Percentiles rank a stretch among this genome's conserved stretches.
These are phyloP conservation scores for Mycena maculata DNA, from an alignment of 768 basidiomycete species.

Conservation along the genomic window DNA sequence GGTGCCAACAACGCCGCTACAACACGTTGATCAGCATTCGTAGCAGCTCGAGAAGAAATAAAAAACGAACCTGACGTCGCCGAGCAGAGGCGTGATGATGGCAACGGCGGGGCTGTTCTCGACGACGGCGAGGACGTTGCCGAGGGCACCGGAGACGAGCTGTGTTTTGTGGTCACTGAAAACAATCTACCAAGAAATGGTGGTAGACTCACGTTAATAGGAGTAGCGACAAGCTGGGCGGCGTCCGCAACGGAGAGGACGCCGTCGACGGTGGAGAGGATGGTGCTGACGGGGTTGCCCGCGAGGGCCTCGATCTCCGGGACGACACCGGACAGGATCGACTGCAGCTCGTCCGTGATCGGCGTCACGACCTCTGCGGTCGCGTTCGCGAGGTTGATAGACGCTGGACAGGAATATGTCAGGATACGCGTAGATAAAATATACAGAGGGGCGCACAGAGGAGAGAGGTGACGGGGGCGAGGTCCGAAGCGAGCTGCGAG, in stretches of 20 bases:
- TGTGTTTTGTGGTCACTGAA: background rate
- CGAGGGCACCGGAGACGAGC: conserved; percentile 20
- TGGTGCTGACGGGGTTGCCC: conserved; percentile 13
- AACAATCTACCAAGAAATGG: background rate
- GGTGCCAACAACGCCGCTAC: conserved; percentile 3
- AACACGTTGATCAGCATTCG: background rate
- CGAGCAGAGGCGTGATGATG: conserved; percentile 21
- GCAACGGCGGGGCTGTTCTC: background rate
- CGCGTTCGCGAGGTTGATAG: conserved; percentile 22
- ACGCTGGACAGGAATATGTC: background rate
- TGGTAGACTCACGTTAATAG: conserved; percentile 8
- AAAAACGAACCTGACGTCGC: conserved; percentile 19
- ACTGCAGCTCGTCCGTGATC: conserved; percentile 8
- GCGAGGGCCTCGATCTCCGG: conserved; percentile 22
- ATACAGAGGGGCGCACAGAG: conserved; percentile 11
- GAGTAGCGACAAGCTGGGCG: conserved; percentile 25
- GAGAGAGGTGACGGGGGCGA: conserved; percentile 23
- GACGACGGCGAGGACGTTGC: conserved; percentile 19
- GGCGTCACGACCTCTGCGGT: conserved; percentile 21
- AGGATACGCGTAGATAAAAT: background rate
- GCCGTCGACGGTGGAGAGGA: conserved; percentile 30
- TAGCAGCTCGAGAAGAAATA: background rate
- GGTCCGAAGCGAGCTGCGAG: conserved; percentile 2
- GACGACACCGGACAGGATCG: conserved; percentile 10
- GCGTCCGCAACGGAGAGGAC: conserved; percentile 17